Evolutionary conservation across 2,329 filamentous ascomycete genomes (phyloP).

Genomic region (Pezicula rhizophila): DNA sequence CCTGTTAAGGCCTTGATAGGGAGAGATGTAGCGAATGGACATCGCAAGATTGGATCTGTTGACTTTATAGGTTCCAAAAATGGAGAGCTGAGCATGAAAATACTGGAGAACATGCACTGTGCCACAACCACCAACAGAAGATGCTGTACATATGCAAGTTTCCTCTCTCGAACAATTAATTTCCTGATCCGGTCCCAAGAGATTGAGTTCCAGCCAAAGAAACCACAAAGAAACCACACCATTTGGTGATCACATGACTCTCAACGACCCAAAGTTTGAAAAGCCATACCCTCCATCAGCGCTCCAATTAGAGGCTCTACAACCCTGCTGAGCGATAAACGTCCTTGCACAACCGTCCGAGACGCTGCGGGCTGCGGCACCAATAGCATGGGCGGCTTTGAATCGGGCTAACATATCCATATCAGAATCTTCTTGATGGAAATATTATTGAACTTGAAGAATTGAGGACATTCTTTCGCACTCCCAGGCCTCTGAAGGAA

Average conservation of each 20-base stretch:
- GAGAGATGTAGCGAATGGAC: conserved; percentile 13
- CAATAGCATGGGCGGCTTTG: conserved; percentile 2
- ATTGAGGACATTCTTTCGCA: background rate
- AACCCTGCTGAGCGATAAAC: conserved; percentile 16
- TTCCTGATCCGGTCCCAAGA: conserved; percentile 1
- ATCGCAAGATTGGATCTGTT: conserved; percentile 4
- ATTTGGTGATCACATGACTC: conserved; percentile 24
- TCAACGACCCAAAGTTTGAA: conserved; percentile 13
- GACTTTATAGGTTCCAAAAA: conserved; percentile 17
- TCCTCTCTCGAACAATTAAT: background rate
- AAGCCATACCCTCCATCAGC: conserved; percentile 6
- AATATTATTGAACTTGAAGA: background rate
- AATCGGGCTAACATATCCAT: conserved; percentile 2
- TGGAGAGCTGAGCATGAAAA: conserved; percentile 17
- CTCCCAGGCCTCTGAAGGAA: background rate
- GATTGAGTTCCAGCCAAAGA: background rate
- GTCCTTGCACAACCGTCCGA: conserved; percentile 10
- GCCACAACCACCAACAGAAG: background rate
- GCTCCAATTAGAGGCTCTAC: conserved; percentile 19
- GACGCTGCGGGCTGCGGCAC: conserved; percentile 3
- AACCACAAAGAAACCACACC: conserved; percentile 18
- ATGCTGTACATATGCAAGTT: background rate
- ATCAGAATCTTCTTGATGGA: conserved; percentile 1
- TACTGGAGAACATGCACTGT: conserved; percentile 5
- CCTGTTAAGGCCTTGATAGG: background rate